phyloP scores from a whole-genome alignment of 2,329 filamentous ascomycete genomes.

The Colletotrichum sp. region DNA sequence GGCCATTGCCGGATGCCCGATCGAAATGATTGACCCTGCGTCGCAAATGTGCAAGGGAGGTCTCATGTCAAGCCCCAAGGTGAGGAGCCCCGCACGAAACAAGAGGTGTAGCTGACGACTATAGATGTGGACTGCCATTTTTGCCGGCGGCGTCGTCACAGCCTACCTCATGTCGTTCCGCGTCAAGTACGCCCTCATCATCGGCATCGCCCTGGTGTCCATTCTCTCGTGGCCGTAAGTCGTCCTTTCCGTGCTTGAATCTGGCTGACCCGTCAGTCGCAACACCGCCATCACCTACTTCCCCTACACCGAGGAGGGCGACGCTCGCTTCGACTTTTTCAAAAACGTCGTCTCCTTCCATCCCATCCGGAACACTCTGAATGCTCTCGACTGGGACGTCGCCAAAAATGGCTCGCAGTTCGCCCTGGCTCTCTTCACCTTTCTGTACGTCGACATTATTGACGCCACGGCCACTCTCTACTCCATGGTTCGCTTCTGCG shows the following conservation, averaged over 20 bases:
- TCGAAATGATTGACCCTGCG: constrained; percentile 51
- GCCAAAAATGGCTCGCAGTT: constrained; percentile 63
- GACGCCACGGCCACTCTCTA: constrained; percentile 80
- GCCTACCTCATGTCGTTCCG: constrained; percentile 81
- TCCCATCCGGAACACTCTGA: constrained; percentile 68
- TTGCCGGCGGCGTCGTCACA: constrained; percentile 79
- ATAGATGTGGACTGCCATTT: constrained; percentile 84
- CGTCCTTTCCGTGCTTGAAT: neutral
- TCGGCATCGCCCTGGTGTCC: constrained; percentile 74
- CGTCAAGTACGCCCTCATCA: constrained; percentile 76
- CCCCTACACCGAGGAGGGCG: constrained; percentile 67
- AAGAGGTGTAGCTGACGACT: neutral
- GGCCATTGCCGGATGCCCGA: constrained; percentile 75
- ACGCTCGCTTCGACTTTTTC: constrained; percentile 74
- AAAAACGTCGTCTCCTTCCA: constrained; percentile 74
- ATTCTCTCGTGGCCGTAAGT: constrained; percentile 77
- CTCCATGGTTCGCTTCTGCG: constrained; percentile 81
- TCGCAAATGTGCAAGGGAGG: constrained; percentile 59
- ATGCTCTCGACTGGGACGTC: constrained; percentile 71
- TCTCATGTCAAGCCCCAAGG: constrained; percentile 80
- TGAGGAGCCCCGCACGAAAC: constrained; percentile 32
- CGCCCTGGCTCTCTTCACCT: constrained; percentile 74
- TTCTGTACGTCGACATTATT: constrained; percentile 81
- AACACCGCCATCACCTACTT: constrained; percentile 76
- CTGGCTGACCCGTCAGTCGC: constrained; percentile 47